phyloP scores from a whole-genome alignment of 2,329 filamentous ascomycete species.

The Dendryphion nanum region DNA sequence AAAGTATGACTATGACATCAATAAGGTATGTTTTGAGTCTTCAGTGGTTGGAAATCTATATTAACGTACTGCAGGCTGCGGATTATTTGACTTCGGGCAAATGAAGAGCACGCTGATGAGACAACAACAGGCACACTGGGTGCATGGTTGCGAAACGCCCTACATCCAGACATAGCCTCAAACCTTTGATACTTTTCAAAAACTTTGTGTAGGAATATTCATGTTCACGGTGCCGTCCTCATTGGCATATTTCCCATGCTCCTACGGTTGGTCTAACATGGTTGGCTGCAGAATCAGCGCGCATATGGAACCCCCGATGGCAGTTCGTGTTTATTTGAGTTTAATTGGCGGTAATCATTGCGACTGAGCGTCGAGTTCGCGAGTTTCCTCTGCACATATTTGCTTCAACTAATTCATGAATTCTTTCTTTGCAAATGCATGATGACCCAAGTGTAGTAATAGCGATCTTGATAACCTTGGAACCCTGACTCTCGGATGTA shows the following conservation, averaged over 20 bases:
- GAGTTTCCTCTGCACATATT: slow-evolving; percentile 24
- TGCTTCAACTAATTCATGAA: slow-evolving; percentile 12
- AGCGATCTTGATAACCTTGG: too few species aligned
- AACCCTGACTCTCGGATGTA: too few species aligned
- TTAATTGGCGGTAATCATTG: slow-evolving; percentile 13
- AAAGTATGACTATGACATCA: slow-evolving; percentile 93
- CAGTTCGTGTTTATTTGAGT: slow-evolving; percentile 1
- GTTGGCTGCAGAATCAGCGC: slow-evolving; percentile 11
- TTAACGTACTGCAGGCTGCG: slow-evolving; percentile 25
- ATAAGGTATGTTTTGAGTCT: slow-evolving; percentile 62
- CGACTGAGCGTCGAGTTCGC: slow-evolving; percentile 3
- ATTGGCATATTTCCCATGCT: slow-evolving; percentile 11
- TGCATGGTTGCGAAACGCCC: too few species aligned
- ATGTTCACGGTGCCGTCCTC: background rate
- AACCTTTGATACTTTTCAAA: background rate
- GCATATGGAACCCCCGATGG: slow-evolving; percentile 6
- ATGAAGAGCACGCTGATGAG: slow-evolving; percentile 5
- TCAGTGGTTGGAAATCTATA: background rate
- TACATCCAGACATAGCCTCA: too few species aligned
- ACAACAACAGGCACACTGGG: too few species aligned
- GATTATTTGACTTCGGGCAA: slow-evolving; percentile 33
- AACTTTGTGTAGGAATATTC: slow-evolving; percentile 32
- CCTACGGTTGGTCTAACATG: slow-evolving; percentile 18
- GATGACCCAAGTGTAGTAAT: too few species aligned
- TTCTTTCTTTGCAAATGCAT: too few species aligned